Evolutionary conservation across 106 monocot species (phyloP), one percentile per base, ranked within the genome.

Genomic region (Phalaenopsis aphrodite): DNA sequence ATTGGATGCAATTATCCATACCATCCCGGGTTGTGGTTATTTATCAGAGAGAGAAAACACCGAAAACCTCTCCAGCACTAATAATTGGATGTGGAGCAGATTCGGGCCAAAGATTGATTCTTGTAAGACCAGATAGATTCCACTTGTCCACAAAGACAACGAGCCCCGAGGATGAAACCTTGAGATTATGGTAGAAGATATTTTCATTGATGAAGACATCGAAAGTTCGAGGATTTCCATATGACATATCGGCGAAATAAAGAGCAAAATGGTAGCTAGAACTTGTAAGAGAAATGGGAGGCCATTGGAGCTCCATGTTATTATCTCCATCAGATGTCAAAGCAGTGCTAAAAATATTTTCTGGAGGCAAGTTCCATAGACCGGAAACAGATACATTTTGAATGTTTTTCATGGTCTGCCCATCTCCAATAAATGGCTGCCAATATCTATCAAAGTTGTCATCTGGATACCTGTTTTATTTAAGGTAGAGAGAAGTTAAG

Each of bases 361-460:
- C 56, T 75, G 99, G 99, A 30, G 99, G 99, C 38, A 88, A 82
- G 83, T 99, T 95, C 99, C 99, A 99, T 68, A 99, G 83, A 64
- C 82, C 81, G 75, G 89, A 86, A 21, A 79, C 73, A 8, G 89
- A 88, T 79, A 93, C 72, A 71, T 89, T 86, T 17, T 85, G 71
- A 18, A 79, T 81, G 71, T 78, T 87, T 38, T 38, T 77, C 11
- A 81, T 78, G 15, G 80, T 75, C 71, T 58, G 52, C 17, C 17
- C 55, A 8, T 73, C 47, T 78, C 79, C 88, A 14, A 68, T 65
- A 69, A 88, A 89, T 75, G 95, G 95, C 73, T 88, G 88, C 99
- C 95, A 99, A 48, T 85, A 87, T 83, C 99, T 86, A 79, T 93
- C 74, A 77, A 87, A 99, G 57, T 42, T 87, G 83, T 99, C 95